Evolutionary conservation across 345 rosid species (phyloP).

Genomic region (Hypericum perforatum): DNA sequence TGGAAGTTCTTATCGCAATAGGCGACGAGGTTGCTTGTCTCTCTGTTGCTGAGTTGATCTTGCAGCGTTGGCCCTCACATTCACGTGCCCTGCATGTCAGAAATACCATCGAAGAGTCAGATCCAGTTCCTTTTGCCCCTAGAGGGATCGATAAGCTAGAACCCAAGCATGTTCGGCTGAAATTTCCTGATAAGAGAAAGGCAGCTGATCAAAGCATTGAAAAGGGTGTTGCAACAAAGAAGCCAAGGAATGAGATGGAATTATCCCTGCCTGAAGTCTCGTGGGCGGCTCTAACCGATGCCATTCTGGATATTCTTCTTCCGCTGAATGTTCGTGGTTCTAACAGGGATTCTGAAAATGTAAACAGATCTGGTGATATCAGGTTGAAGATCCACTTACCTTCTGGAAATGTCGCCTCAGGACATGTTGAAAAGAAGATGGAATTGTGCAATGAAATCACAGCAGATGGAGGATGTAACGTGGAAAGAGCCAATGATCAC

Average conservation of each 20-base stretch:
- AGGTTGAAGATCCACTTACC: conserved; percentile 43
- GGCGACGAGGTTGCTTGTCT: conserved; percentile 98
- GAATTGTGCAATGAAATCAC: conserved; percentile 27
- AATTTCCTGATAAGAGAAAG: conserved; percentile 82
- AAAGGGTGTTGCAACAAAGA: conserved; percentile 41
- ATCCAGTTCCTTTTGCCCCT: conserved; percentile 72
- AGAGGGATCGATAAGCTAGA: conserved; percentile 90
- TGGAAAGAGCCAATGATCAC: conserved; percentile 43
- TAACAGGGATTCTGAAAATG: conserved; percentile 21
- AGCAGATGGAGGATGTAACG: conserved; percentile 34
- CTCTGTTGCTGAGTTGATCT: conserved; percentile 80
- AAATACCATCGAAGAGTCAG: conserved; percentile 63
- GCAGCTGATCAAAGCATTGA: conserved; percentile 40
- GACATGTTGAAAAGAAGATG: conserved; percentile 33
- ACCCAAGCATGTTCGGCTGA: conserved; percentile 75
- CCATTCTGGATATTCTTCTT: conserved; percentile 57
- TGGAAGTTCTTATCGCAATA: conserved; percentile 96
- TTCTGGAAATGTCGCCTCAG: conserved; percentile 29
- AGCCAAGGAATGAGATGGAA: conserved; percentile 44
- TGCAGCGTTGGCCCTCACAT: conserved; percentile 99
- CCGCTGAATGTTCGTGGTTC: conserved; percentile 33
- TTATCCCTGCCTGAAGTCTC: conserved; percentile 54
- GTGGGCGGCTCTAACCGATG: conserved; percentile 55
- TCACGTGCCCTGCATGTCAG: conserved; percentile 85
- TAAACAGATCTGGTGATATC: conserved; percentile 60